These are phyloP conservation scores for Paramecium sexaurelia DNA, from an alignment of 73 alveolate genomes.

Conservation along the genomic window DNA sequence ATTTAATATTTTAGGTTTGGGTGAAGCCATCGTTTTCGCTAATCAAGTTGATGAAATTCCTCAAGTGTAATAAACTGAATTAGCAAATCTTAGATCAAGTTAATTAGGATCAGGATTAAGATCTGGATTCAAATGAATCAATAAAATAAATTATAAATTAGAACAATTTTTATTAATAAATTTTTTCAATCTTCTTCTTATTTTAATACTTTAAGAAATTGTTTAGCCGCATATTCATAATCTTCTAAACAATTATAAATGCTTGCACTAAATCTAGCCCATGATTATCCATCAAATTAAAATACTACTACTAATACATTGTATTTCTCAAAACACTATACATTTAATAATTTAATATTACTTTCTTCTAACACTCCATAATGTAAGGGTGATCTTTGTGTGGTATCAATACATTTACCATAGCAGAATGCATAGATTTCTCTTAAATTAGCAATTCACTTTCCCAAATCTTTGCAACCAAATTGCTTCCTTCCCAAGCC, in stretches of 20 bases:
- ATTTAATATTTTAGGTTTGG: background rate
- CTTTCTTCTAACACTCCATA: background rate
- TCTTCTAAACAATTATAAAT: background rate
- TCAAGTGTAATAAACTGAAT: background rate
- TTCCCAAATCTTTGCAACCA: background rate
- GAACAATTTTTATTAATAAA: background rate
- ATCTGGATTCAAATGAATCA: background rate
- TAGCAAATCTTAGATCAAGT: background rate
- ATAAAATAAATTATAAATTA: background rate
- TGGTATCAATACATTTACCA: slow-evolving; percentile 13
- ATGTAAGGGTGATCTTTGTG: background rate
- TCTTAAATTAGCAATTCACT: background rate
- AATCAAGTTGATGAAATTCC: background rate
- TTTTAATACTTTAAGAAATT: background rate
- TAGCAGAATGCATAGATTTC: background rate
- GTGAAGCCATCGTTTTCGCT: slow-evolving; percentile 55
- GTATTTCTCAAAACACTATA: background rate
- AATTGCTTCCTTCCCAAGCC: slow-evolving; percentile 26
- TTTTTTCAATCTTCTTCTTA: background rate
- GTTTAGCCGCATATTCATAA: slow-evolving; percentile 44
- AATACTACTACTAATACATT: background rate
- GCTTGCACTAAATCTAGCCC: background rate
- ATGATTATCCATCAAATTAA: background rate
- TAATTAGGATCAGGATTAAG: background rate
- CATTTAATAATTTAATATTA: background rate